phyloP scores from a whole-genome alignment of 805 yeast species.

The Torulaspora gathmanii region DNA sequence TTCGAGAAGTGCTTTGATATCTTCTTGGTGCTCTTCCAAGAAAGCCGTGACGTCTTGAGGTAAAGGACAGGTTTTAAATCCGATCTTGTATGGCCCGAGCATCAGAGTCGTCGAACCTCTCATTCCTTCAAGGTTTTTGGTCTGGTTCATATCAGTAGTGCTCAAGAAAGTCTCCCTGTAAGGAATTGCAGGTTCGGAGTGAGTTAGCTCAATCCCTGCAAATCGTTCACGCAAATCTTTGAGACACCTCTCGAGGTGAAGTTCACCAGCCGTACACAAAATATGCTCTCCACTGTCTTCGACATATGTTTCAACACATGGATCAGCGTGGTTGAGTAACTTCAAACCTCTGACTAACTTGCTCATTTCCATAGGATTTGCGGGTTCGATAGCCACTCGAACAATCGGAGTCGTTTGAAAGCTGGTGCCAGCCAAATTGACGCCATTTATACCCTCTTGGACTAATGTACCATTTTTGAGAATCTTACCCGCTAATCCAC shows the following conservation, averaged over 20 bases:
- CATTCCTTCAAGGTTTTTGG: constrained; percentile 42
- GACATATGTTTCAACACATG: constrained; percentile 82
- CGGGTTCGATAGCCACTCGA: constrained; percentile 93
- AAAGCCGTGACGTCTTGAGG: constrained; percentile 47
- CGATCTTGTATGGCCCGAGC: constrained; percentile 47
- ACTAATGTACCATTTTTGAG: constrained; percentile 83
- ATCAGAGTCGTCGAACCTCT: constrained; percentile 49
- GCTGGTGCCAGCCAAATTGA: constrained; percentile 73
- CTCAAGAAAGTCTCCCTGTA: constrained; percentile 76
- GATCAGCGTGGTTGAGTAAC: constrained; percentile 81
- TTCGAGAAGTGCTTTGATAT: constrained; percentile 35
- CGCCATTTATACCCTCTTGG: constrained; percentile 52
- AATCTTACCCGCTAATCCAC: constrained; percentile 78
- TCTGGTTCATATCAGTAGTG: constrained; percentile 48
- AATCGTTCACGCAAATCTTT: constrained; percentile 86
- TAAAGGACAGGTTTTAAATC: constrained; percentile 48
- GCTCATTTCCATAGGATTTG: constrained; percentile 73
- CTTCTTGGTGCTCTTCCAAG: constrained; percentile 44
- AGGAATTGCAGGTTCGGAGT: constrained; percentile 91
- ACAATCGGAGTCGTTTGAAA: constrained; percentile 84
- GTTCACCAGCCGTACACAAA: constrained; percentile 92
- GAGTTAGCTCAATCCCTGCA: constrained; percentile 82
- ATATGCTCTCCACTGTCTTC: constrained; percentile 93
- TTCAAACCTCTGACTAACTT: constrained; percentile 73
- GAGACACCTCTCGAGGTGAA: constrained; percentile 90